phyloP scores from a whole-genome alignment of 2,329 filamentous ascomycete genomes.

The Rhytidhysteron rufulum region DNA sequence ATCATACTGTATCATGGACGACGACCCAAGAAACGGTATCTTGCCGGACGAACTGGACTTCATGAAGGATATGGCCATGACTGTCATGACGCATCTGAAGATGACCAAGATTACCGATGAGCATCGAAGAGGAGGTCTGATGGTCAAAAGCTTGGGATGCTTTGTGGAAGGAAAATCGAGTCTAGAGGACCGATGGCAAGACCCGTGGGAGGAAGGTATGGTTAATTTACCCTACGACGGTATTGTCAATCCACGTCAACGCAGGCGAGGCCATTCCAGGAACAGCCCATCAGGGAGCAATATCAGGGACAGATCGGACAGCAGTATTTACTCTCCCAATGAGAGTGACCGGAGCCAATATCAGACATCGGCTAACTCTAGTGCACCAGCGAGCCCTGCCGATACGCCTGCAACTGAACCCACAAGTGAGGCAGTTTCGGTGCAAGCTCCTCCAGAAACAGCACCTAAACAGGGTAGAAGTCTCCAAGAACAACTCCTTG shows the following conservation, averaged over 20 bases:
- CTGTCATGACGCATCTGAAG: constrained; percentile 60
- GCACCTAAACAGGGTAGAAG: constrained; percentile 20
- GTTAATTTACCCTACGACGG: no score
- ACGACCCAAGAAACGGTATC: constrained; percentile 51
- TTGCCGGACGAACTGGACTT: constrained; percentile 48
- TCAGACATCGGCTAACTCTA: constrained; percentile 16
- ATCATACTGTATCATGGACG: constrained; percentile 57
- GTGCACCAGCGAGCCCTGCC: constrained; percentile 14
- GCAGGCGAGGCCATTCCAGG: constrained; percentile 2
- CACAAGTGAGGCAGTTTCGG: constrained; percentile 11
- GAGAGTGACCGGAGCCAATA: constrained; percentile 14
- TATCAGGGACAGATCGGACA: constrained; percentile 14
- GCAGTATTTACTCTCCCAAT: constrained; percentile 19
- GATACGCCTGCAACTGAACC: constrained; percentile 20
- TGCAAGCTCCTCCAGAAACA: constrained; percentile 16
- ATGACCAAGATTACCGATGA: constrained; percentile 51
- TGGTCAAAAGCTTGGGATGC: constrained; percentile 42
- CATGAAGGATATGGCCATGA: constrained; percentile 52
- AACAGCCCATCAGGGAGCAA: constrained; percentile 11
- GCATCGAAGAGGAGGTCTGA: constrained; percentile 52
- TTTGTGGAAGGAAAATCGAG: constrained; percentile 31
- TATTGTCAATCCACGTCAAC: no score
- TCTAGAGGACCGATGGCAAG: background rate
- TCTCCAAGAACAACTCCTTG: constrained; percentile 15
- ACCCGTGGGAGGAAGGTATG: background rate